Conservation (phyloP, 106 monocot species). For the Dendrobium officinale region DNA sequence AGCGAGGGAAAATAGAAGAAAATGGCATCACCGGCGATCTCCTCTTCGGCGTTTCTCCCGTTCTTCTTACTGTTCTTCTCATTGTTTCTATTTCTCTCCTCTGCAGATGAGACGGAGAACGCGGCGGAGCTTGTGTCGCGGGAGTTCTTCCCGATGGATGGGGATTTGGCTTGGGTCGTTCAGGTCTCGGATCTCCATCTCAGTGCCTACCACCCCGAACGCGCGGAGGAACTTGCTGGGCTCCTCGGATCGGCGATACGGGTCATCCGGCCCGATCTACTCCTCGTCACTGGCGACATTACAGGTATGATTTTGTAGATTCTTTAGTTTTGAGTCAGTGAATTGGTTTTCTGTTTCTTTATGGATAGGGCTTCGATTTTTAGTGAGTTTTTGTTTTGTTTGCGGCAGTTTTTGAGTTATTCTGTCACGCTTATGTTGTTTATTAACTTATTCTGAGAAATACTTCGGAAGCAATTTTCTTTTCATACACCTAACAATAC, state of each 20-base stretch:
- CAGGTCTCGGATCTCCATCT: slow-evolving; percentile 83
- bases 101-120: neutral
- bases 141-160: slow-evolving; percentile 60
- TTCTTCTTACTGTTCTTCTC: neutral
- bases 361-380: neutral
- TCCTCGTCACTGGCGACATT: slow-evolving; percentile 78
- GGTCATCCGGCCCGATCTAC: slow-evolving; percentile 45
- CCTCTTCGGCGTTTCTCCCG: neutral
- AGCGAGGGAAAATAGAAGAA: neutral
- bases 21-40: neutral
- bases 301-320: slow-evolving; percentile 37
- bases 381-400: neutral
- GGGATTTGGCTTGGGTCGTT: slow-evolving; percentile 73
- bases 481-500: no score
- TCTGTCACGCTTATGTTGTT: neutral
- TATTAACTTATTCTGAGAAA: neutral
- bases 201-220: slow-evolving; percentile 54
- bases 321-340: neutral
- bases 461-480: no score
- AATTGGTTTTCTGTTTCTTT: neutral
- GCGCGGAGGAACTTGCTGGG: slow-evolving; percentile 37
- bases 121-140: slow-evolving; percentile 26
- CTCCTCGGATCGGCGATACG: slow-evolving; percentile 52
- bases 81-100: neutral
- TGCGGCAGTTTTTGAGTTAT: neutral